A percentile compares a stretch with the other conserved stretches of the same genome.
phyloP scores from a whole-genome alignment of 352 stramenopile species.

The Phytophthora pisi region DNA sequence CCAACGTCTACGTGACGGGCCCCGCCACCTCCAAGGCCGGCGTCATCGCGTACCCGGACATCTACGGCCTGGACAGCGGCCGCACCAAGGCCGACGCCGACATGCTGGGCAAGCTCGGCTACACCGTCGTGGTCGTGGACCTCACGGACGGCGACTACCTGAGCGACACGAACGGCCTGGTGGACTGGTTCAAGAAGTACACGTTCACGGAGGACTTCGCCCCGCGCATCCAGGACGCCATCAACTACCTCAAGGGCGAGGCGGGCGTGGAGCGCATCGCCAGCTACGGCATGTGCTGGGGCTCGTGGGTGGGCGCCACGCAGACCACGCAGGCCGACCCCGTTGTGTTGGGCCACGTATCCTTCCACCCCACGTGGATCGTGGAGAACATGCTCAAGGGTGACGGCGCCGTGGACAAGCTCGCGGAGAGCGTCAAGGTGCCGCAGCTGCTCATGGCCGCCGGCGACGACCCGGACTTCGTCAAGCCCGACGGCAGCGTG shows the following conservation, averaged over 20 bases:
- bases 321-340: constrained; percentile 50
- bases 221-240: constrained; percentile 70
- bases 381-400: constrained; percentile 82
- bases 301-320: constrained; percentile 74
- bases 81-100: constrained; percentile 82
- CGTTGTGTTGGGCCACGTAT: constrained; percentile 67
- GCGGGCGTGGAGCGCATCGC: constrained; percentile 60
- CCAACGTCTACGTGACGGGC: constrained; percentile 76
- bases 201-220: constrained; percentile 54
- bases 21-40: constrained; percentile 66
- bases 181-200: constrained; percentile 76
- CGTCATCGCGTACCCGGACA: constrained; percentile 75
- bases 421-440: constrained; percentile 72
- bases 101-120: constrained; percentile 74
- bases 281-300: constrained; percentile 88
- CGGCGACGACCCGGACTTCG: constrained; percentile 71
- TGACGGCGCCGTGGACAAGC: constrained; percentile 68
- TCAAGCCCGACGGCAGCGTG: constrained; percentile 72
- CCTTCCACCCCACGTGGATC: constrained; percentile 83
- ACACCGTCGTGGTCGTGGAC: constrained; percentile 78
- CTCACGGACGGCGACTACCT: constrained; percentile 74
- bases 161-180: constrained; percentile 37
- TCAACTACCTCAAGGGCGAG: constrained; percentile 73
- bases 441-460: constrained; percentile 75
- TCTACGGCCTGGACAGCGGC: constrained; percentile 81